Evolutionary conservation across 73 alveolate genomes (phyloP).

Genomic region (Symbiodinium pilosum): DNA sequence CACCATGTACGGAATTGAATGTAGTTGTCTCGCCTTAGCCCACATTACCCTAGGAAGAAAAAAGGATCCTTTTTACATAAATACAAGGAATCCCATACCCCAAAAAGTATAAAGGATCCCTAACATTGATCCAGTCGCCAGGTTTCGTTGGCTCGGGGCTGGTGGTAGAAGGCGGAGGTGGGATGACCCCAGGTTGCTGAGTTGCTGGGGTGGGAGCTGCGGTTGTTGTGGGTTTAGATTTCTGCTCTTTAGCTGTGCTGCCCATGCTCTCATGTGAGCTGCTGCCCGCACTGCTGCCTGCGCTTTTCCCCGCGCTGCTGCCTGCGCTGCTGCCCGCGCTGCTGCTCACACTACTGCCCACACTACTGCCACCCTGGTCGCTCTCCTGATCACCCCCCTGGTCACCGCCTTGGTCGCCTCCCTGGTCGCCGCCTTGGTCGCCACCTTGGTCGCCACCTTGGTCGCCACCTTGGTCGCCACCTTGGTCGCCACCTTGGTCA

Average conservation of each 20-base stretch:
- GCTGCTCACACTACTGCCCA: neutral
- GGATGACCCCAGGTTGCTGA: neutral
- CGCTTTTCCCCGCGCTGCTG: neutral
- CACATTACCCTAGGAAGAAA: too few relatives aligned
- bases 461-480: neutral
- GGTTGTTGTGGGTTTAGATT: neutral
- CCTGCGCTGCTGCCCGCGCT: constrained; percentile 1
- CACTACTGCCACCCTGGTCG: neutral
- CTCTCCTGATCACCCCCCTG: neutral
- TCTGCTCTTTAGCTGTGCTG: too few relatives aligned
- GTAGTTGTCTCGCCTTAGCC: neutral
- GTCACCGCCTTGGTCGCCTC: neutral
- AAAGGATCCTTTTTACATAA: too few relatives aligned
- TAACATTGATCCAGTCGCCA: too few relatives aligned
- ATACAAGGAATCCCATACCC: too few relatives aligned
- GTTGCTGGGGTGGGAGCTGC: neutral
- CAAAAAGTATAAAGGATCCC: too few relatives aligned
- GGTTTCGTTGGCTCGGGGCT: neutral
- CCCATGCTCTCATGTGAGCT: neutral
- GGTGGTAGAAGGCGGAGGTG: neutral
- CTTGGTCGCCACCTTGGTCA: neutral
- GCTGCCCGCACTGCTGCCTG: neutral
- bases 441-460: neutral
- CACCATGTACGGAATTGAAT: neutral
- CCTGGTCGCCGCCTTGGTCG: neutral